Conservation (phyloP, 2,329 filamentous ascomycete species). For the Colletotrichum phormii region DNA sequence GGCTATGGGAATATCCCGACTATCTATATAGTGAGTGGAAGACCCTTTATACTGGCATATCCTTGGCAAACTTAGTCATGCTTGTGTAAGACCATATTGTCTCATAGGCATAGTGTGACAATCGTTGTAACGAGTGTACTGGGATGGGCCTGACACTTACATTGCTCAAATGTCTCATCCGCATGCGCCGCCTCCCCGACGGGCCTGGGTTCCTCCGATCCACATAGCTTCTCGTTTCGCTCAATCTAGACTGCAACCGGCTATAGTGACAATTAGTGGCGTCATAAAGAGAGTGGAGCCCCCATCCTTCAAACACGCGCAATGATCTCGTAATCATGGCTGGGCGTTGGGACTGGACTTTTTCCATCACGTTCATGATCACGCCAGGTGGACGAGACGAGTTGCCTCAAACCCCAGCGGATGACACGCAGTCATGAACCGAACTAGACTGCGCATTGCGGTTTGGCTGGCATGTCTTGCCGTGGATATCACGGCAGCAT, state of each 20-base stretch:
- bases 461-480: neutral
- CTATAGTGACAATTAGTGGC: neutral
- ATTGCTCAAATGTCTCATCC: neutral
- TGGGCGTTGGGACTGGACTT: neutral
- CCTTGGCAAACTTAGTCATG: too few relatives aligned
- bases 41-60: too few relatives aligned
- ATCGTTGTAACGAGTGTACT: too few relatives aligned
- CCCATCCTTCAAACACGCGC: neutral
- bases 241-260: neutral
- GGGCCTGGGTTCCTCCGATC: neutral
- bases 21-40: too few relatives aligned
- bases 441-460: neutral
- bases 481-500: neutral
- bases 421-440: neutral
- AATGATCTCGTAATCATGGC: neutral
- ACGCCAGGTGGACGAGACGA: neutral
- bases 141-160: too few relatives aligned
- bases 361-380: neutral
- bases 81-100: too few relatives aligned
- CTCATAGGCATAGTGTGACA: too few relatives aligned
- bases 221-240: neutral
- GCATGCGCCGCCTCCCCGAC: neutral
- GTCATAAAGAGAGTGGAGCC: neutral
- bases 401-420: neutral
- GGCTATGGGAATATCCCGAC: too few relatives aligned